These are phyloP conservation scores for Agrocybe praecox DNA, from an alignment of 768 basidiomycete species.

Conservation along the genomic window DNA sequence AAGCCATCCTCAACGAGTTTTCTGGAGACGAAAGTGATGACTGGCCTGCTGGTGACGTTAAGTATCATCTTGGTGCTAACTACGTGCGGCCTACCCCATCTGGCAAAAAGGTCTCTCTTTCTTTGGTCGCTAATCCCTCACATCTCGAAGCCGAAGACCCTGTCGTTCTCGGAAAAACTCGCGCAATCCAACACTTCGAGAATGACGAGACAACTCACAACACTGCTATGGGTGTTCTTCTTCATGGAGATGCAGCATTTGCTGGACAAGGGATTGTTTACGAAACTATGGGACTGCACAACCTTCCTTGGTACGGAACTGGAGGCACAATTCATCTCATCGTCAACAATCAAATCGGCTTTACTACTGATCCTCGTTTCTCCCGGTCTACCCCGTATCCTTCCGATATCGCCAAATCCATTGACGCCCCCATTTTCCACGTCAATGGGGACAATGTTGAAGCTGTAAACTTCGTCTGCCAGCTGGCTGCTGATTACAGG, in stretches of 20 bases:
- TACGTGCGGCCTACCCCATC: slow-evolving; percentile 97
- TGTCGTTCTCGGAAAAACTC: slow-evolving; percentile 98
- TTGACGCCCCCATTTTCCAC: slow-evolving; percentile 98
- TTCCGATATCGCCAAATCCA: slow-evolving; percentile 97
- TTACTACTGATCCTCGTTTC: slow-evolving; percentile 98
- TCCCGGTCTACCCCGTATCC: slow-evolving; percentile 97
- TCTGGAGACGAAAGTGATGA: slow-evolving; percentile 70
- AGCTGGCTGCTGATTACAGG: slow-evolving; percentile 96
- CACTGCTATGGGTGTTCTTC: slow-evolving; percentile 91
- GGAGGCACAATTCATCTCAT: slow-evolving; percentile 98
- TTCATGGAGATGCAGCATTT: slow-evolving; percentile 98
- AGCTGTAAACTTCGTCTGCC: slow-evolving; percentile 98
- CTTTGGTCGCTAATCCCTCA: slow-evolving; percentile 97
- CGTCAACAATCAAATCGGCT: slow-evolving; percentile 99
- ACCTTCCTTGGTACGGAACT: slow-evolving; percentile 92
- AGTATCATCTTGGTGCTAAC: slow-evolving; percentile 99
- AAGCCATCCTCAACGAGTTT: slow-evolving; percentile 98
- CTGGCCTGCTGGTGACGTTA: slow-evolving; percentile 94
- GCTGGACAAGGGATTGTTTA: slow-evolving; percentile 98
- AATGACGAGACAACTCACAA: slow-evolving; percentile 77
- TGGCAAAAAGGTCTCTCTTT: slow-evolving; percentile 96
- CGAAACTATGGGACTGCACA: slow-evolving; percentile 99
- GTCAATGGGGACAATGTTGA: slow-evolving; percentile 99
- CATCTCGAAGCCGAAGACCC: slow-evolving; percentile 98
- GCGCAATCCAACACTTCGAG: slow-evolving; percentile 94